Evolutionary conservation across 2,329 filamentous ascomycete species (phyloP).

Genomic region (Macrophomina tecta): DNA sequence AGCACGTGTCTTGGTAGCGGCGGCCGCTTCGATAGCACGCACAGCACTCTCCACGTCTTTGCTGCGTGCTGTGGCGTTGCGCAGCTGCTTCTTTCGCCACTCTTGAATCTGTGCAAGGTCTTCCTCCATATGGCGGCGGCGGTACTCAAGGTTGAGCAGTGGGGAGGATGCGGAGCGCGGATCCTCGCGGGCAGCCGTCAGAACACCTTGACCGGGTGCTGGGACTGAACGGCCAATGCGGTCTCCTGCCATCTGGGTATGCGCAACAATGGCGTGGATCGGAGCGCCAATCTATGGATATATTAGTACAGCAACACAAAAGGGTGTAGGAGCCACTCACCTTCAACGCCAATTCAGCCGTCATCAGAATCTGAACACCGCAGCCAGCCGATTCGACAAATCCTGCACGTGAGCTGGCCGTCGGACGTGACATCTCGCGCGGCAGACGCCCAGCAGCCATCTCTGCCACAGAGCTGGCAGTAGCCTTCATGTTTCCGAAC

Average conservation of each 20-base stretch:
- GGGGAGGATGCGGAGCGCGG: slow-evolving; percentile 32
- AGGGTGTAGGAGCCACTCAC: slow-evolving; percentile 33
- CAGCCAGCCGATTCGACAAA: slow-evolving; percentile 48
- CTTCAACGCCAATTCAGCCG: slow-evolving; percentile 43
- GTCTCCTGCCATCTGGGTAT: slow-evolving; percentile 43
- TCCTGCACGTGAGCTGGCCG: slow-evolving; percentile 40
- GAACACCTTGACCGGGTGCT: slow-evolving; percentile 47
- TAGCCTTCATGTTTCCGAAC: slow-evolving; percentile 48
- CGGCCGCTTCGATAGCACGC: background rate
- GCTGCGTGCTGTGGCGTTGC: no score
- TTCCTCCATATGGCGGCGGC: slow-evolving; percentile 35
- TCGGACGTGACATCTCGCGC: slow-evolving; percentile 45
- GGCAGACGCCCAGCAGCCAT: slow-evolving; percentile 35
- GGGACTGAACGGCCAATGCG: slow-evolving; percentile 46
- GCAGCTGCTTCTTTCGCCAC: background rate
- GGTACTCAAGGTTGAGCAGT: slow-evolving; percentile 37
- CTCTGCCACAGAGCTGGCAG: slow-evolving; percentile 41
- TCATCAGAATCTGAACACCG: slow-evolving; percentile 46
- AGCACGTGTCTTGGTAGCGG: background rate
- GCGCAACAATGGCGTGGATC: slow-evolving; percentile 44
- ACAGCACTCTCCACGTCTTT: no score
- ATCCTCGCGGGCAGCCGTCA: slow-evolving; percentile 39
- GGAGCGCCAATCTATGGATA: slow-evolving; percentile 32
- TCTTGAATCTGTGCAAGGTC: slow-evolving; percentile 30
- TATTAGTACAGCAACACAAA: no score